Evolutionary conservation across 2,329 filamentous ascomycete genomes (phyloP).

Genomic region (Cladobotryum mycophilum): DNA sequence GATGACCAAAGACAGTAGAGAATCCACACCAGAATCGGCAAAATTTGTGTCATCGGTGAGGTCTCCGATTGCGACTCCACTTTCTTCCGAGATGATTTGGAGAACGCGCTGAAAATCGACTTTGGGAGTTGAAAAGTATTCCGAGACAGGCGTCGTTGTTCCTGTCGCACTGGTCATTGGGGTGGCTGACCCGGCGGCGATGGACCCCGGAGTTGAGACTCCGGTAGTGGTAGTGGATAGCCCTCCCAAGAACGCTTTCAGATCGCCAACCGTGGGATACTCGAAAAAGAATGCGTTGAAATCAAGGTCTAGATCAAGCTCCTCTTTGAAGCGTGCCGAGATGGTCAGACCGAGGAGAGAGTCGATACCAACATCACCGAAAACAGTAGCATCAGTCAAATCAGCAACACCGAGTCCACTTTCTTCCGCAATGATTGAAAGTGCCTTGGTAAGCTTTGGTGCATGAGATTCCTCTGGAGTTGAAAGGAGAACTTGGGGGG

Average conservation of each 20-base stretch:
- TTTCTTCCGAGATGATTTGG: constrained; percentile 7
- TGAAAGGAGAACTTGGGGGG: not conserved
- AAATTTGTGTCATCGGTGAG: constrained; percentile 41
- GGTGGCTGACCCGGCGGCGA: not conserved
- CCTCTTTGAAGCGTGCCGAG: constrained; percentile 7
- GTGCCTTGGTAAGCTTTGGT: constrained; percentile 21
- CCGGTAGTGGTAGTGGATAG: not conserved
- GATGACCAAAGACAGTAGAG: constrained; percentile 52
- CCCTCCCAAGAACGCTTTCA: not conserved
- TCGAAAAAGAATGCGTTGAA: constrained; percentile 1
- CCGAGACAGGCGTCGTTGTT: not conserved
- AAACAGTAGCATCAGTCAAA: constrained; percentile 34
- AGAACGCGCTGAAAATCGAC: constrained; percentile 3
- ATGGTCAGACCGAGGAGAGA: constrained; percentile 3
- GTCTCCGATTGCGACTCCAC: constrained; percentile 4
- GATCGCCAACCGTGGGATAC: not conserved
- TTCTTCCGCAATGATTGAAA: constrained; percentile 50
- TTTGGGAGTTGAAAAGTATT: not conserved
- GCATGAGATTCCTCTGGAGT: not conserved
- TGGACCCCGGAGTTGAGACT: not conserved
- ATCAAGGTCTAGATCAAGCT: constrained; percentile 5
- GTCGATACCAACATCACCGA: constrained; percentile 1
- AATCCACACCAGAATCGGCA: constrained; percentile 52
- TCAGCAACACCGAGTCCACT: constrained; percentile 48
- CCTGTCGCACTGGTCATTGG: not conserved